A percentile compares a stretch with the other conserved stretches of the same genome.
These are phyloP conservation scores for Tylopilus intermedius DNA, from an alignment of 768 basidiomycete genomes.

Conservation along the genomic window DNA sequence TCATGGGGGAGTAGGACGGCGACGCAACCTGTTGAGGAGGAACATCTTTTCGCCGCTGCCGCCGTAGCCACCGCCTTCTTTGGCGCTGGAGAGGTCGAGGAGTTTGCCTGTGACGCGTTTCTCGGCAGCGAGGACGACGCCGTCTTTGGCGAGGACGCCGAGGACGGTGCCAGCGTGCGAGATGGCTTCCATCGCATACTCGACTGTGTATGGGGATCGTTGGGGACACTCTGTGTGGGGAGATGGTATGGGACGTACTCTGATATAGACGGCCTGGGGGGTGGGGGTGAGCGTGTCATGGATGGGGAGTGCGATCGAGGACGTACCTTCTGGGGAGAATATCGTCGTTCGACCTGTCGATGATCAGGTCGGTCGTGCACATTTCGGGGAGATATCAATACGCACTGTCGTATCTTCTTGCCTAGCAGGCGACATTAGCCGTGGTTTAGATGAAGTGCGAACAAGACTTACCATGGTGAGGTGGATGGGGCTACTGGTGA, in stretches of 20 bases:
- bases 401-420: conserved; percentile 94
- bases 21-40: conserved; percentile 79
- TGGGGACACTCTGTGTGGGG: neutral
- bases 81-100: conserved; percentile 81
- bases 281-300: conserved; percentile 7
- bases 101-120: conserved; percentile 99
- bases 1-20: no score
- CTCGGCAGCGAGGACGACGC: conserved; percentile 89
- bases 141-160: conserved; percentile 87
- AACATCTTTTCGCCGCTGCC: conserved; percentile 99
- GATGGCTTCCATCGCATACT: conserved; percentile 99
- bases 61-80: conserved; percentile 79
- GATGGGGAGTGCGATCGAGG: conserved; percentile 2
- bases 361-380: conserved; percentile 20
- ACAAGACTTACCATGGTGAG: conserved; percentile 44
- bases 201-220: conserved; percentile 51
- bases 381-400: conserved; percentile 13
- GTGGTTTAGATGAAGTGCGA: neutral
- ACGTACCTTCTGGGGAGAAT: conserved; percentile 94
- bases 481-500: conserved; percentile 21
- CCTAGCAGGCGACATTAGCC: conserved; percentile 34
- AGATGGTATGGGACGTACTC: conserved; percentile 48
- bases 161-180: conserved; percentile 92
- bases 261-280: conserved; percentile 89
- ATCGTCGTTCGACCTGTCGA: conserved; percentile 87